phyloP scores from a whole-genome alignment of 345 rosid species.

The Salix viminalis region DNA sequence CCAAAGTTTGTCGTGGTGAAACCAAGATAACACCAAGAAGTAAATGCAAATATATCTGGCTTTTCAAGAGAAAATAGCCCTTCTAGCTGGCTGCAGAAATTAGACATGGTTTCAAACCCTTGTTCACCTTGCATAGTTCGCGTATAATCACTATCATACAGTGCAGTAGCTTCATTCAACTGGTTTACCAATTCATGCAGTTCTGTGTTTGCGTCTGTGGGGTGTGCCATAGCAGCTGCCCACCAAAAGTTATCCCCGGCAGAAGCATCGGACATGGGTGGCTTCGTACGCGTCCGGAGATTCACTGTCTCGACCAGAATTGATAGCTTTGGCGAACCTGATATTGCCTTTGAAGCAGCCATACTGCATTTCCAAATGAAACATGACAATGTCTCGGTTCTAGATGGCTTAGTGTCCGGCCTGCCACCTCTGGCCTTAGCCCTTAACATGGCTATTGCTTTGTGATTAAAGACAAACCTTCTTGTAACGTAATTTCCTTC shows the following conservation, averaged over 20 bases:
- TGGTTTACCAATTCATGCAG: neutral
- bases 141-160: neutral
- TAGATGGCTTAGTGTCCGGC: neutral
- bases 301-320: constrained; percentile 16
- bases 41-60: constrained; percentile 6
- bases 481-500: constrained; percentile 8
- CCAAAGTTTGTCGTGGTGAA: neutral
- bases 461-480: neutral
- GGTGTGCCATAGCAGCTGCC: neutral
- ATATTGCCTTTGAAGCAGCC: neutral
- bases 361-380: constrained; percentile 15
- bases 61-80: neutral
- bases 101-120: neutral
- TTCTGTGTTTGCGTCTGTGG: neutral
- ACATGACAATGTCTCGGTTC: neutral
- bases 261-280: neutral
- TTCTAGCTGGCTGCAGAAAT: neutral
- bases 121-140: neutral
- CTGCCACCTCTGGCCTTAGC: neutral
- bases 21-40: neutral
- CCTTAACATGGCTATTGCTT: neutral
- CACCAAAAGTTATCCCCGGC: constrained; percentile 4
- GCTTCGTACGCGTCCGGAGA: constrained; percentile 4
- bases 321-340: neutral
- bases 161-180: neutral